Percentiles rank a stretch among this genome's conserved stretches.
Evolutionary conservation across 2,329 filamentous ascomycete genomes (phyloP).

Genomic region (Penicillium sp.): DNA sequence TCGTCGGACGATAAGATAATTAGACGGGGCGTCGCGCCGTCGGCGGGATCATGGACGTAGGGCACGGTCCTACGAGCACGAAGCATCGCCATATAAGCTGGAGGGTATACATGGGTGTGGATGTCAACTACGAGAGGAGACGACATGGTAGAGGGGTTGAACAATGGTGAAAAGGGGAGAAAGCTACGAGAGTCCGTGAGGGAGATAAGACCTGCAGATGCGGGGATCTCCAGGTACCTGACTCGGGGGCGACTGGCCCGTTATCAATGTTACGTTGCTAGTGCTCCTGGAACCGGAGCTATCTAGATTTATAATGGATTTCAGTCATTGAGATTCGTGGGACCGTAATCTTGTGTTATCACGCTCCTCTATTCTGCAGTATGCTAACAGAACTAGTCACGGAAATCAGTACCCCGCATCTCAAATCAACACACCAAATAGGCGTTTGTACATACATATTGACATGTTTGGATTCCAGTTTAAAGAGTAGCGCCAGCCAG

Average conservation of each 20-base stretch:
- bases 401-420: background rate
- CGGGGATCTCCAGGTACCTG: constrained; percentile 1
- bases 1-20: constrained; percentile 50
- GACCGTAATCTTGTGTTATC: background rate
- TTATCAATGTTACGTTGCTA: background rate
- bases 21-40: constrained; percentile 38
- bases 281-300: background rate
- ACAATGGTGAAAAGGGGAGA: background rate
- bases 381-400: background rate
- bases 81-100: constrained; percentile 58
- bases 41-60: constrained; percentile 44
- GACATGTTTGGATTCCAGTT: background rate
- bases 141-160: constrained; percentile 12
- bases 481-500: constrained; percentile 12
- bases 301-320: background rate
- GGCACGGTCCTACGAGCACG: constrained; percentile 50
- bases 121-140: constrained; percentile 55
- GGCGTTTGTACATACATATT: background rate
- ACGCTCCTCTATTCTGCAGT: background rate
- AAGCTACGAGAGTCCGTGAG: background rate
- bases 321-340: background rate
- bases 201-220: constrained; percentile 11
- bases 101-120: constrained; percentile 64
- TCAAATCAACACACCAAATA: background rate
- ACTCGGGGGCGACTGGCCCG: background rate